These are phyloP conservation scores for Bigelowiella natans DNA, from an alignment of 78 protist species.

Conservation along the genomic window DNA sequence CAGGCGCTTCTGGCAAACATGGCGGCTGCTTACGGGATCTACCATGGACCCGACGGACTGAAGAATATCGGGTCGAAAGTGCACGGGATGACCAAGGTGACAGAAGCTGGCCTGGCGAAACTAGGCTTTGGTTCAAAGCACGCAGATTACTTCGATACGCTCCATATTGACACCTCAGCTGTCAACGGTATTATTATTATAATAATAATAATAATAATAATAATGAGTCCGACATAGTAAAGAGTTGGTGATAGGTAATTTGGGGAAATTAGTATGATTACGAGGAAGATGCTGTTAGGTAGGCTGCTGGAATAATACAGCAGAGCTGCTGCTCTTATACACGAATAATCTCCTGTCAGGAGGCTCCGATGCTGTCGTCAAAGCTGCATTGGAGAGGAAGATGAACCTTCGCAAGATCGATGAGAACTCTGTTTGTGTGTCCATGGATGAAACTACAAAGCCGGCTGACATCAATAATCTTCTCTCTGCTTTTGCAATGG, in stretches of 20 bases:
- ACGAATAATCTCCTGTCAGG: too few species aligned
- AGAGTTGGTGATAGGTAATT: slow-evolving; percentile 15
- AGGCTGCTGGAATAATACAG: too few species aligned
- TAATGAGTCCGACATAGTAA: slow-evolving; percentile 56
- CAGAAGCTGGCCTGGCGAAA: slow-evolving; percentile 47
- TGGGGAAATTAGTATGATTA: too few species aligned
- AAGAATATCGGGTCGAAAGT: slow-evolving; percentile 65
- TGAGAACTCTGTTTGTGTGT: slow-evolving; percentile 28
- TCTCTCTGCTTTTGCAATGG: slow-evolving; percentile 10
- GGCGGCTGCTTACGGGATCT: slow-evolving; percentile 84
- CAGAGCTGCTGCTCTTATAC: too few species aligned
- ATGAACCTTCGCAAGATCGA: slow-evolving; percentile 65
- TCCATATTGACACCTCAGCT: not conserved
- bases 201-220: not conserved
- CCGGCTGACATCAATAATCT: slow-evolving; percentile 21
- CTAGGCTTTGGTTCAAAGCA: slow-evolving; percentile 22
- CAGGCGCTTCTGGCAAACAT: slow-evolving; percentile 90
- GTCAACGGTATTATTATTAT: not conserved
- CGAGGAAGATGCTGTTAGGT: too few species aligned
- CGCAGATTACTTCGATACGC: slow-evolving; percentile 36
- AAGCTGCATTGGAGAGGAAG: slow-evolving; percentile 8
- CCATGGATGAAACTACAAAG: slow-evolving; percentile 66
- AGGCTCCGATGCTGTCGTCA: slow-evolving; percentile 11
- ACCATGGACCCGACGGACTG: slow-evolving; percentile 94
- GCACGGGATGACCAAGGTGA: slow-evolving; percentile 41